Percentiles rank a stretch among this genome's conserved stretches.
Evolutionary conservation across 257 asterid genomes (phyloP).

Genomic region (Salvia miltiorrhiza): DNA sequence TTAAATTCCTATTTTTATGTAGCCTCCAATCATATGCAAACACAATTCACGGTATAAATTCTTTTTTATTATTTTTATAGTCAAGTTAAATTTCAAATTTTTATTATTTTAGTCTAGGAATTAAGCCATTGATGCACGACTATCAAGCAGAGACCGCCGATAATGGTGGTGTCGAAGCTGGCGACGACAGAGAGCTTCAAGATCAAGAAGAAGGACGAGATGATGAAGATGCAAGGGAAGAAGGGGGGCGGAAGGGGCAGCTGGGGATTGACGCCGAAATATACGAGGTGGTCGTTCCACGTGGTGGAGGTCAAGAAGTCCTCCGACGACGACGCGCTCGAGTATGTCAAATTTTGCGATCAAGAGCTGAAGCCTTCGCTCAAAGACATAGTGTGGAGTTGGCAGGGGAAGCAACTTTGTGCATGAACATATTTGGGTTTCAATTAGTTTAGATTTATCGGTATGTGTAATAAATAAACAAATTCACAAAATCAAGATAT

Average conservation of each 20-base stretch:
- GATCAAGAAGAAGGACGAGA: conserved; percentile 55
- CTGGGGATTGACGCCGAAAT: conserved; percentile 74
- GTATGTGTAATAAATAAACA: too few relatives aligned
- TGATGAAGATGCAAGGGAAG: conserved; percentile 59
- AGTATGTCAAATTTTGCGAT: conserved; percentile 65
- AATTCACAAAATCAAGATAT: too few relatives aligned
- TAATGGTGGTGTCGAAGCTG: conserved; percentile 54
- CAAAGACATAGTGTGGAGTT: conserved; percentile 66
- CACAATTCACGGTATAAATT: too few relatives aligned
- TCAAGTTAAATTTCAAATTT: too few relatives aligned
- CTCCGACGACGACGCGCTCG: conserved; percentile 79
- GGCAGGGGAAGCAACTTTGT: conserved; percentile 61
- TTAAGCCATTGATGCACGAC: too few relatives aligned
- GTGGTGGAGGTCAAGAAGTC: conserved; percentile 82
- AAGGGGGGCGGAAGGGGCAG: conserved; percentile 68
- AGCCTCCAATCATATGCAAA: too few relatives aligned
- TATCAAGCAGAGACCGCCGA: too few relatives aligned
- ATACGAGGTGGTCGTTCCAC: conserved; percentile 78
- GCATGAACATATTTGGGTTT: too few relatives aligned
- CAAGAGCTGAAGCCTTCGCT: conserved; percentile 81
- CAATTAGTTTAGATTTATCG: too few relatives aligned
- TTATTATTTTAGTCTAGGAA: too few relatives aligned
- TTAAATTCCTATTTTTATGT: too few relatives aligned
- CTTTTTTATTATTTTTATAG: too few relatives aligned
- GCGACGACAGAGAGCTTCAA: conserved; percentile 59